These are phyloP conservation scores for Raphanus sativus DNA, from an alignment of 345 rosid species.

Conservation along the genomic window DNA sequence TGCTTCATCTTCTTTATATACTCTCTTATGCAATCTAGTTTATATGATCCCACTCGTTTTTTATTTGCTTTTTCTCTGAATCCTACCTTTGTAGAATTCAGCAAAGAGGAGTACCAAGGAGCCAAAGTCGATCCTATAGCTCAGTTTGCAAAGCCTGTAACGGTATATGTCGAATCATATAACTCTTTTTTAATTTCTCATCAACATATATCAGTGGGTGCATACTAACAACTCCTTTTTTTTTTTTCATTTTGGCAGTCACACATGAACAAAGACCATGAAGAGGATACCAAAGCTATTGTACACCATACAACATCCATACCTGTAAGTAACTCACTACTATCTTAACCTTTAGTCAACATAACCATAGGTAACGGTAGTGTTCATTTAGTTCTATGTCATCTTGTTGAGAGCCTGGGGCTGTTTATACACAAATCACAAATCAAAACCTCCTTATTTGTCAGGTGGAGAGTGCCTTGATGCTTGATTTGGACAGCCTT, in stretches of 20 bases:
- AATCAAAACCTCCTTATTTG: slow-evolving; percentile 12
- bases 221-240: background rate
- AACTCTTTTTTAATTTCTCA: background rate
- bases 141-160: slow-evolving; percentile 78
- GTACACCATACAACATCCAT: slow-evolving; percentile 71
- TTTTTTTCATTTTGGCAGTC: slow-evolving; percentile 46
- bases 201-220: background rate
- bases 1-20: slow-evolving; percentile 35
- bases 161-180: slow-evolving; percentile 47
- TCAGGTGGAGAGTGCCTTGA: slow-evolving; percentile 86
- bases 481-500: slow-evolving; percentile 87
- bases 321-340: slow-evolving; percentile 51
- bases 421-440: background rate
- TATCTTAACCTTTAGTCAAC: background rate
- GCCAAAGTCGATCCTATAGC: slow-evolving; percentile 87
- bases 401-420: background rate
- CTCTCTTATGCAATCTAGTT: background rate
- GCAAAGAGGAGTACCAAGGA: slow-evolving; percentile 61
- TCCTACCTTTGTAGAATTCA: slow-evolving; percentile 54
- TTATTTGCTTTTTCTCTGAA: background rate
- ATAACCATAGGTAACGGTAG: background rate
- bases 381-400: background rate
- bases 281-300: slow-evolving; percentile 78
- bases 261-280: slow-evolving; percentile 95
- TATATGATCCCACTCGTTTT: background rate